Conservation (phyloP, 148 eudicot genomes). For the Fagopyrum esculentum region DNA sequence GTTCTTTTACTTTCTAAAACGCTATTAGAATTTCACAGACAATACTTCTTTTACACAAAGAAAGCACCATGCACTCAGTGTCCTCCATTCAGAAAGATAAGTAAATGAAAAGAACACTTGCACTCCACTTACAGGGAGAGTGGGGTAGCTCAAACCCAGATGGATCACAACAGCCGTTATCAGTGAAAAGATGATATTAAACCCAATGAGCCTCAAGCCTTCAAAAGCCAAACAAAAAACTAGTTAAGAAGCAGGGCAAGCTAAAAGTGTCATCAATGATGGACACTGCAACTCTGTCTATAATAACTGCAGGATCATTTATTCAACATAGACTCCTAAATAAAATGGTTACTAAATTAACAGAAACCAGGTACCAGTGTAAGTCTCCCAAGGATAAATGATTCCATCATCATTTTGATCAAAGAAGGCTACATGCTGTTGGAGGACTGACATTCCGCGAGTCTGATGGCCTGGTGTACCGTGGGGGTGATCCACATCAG, state of each 20-base stretch:
- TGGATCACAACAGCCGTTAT: slow-evolving; percentile 46
- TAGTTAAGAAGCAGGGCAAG: background rate
- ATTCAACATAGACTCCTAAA: background rate
- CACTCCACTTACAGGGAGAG: slow-evolving; percentile 67
- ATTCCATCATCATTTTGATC: slow-evolving; percentile 60
- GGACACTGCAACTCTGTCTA: background rate
- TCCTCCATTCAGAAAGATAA: no score
- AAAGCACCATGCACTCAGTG: background rate
- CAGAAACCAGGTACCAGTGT: slow-evolving; percentile 25
- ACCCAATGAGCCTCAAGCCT: slow-evolving; percentile 73
- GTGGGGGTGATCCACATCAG: slow-evolving; percentile 51
- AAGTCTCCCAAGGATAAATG: slow-evolving; percentile 79
- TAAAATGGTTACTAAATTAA: background rate
- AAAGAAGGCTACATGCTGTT: slow-evolving; percentile 68
- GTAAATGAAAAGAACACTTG: background rate
- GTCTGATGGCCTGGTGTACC: slow-evolving; percentile 53
- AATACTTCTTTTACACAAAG: background rate
- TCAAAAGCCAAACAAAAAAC: background rate
- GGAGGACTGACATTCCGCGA: slow-evolving; percentile 53
- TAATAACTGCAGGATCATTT: background rate
- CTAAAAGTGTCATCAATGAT: background rate
- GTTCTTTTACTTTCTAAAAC: no score
- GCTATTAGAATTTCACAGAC: background rate
- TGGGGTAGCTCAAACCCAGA: slow-evolving; percentile 53
- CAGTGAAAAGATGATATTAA: slow-evolving; percentile 46